phyloP scores from a whole-genome alignment of 2,329 filamentous ascomycete genomes.

The Pestalotiopsis fici region DNA sequence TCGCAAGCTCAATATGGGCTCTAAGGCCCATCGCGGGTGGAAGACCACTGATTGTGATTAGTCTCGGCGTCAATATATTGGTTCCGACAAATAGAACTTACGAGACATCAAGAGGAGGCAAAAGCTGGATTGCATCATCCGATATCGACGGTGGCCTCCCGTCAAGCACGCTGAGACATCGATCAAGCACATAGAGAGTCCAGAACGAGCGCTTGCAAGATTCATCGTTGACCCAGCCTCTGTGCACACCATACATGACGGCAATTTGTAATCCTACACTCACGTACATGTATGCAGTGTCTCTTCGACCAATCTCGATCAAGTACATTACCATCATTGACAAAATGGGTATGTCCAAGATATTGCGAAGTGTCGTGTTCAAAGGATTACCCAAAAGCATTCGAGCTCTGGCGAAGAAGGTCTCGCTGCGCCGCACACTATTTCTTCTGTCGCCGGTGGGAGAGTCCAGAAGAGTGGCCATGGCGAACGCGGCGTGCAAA shows the following conservation, averaged over 20 bases:
- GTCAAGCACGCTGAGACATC: conserved; percentile 50
- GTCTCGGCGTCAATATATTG: conserved; percentile 7
- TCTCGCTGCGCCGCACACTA: conserved; percentile 38
- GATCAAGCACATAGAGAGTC: conserved; percentile 53
- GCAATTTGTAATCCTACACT: conserved; percentile 48
- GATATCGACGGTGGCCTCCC: conserved; percentile 47
- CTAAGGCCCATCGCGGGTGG: conserved; percentile 44
- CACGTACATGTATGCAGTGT: conserved; percentile 49
- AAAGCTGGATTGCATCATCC: conserved; percentile 47
- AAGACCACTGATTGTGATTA: conserved; percentile 33
- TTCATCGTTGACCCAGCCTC: conserved; percentile 42
- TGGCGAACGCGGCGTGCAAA: conserved; percentile 46
- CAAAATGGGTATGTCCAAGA: conserved; percentile 44
- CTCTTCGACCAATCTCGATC: conserved; percentile 48
- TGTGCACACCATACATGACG: conserved; percentile 49
- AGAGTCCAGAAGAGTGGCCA: conserved; percentile 33
- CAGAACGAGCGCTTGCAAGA: conserved; percentile 48
- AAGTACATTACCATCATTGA: conserved; percentile 50
- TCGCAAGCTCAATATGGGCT: conserved; percentile 47
- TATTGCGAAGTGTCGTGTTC: conserved; percentile 40
- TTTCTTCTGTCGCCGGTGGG: conserved; percentile 27
- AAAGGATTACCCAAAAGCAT: conserved; percentile 47
- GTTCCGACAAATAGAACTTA: conserved; percentile 28
- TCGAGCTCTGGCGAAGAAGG: conserved; percentile 44
- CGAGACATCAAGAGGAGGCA: conserved; percentile 39